Evolutionary conservation across 2,329 filamentous ascomycete species (phyloP), one percentile per base, ranked within the genome.

Genomic region (Monilinia polystroma): DNA sequence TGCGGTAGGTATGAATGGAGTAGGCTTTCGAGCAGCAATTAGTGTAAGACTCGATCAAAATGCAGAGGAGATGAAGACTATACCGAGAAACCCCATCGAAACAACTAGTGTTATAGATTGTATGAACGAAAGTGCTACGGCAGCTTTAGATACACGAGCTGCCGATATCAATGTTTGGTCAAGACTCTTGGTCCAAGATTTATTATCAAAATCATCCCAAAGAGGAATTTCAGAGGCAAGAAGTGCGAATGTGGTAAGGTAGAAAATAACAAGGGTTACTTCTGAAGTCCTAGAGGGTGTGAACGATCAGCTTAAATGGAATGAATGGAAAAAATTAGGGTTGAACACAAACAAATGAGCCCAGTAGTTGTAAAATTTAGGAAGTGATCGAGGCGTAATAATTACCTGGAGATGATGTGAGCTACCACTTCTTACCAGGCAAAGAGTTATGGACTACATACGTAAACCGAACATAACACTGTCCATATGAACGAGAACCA

Each of bases 401-500:
- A 66, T 20, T 18, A 47, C 4, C 47, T 66, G 3, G 18, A 11
- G 29, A 10, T 11, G 4, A 18, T 23, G 32, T 54, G 23, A 47
- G 47, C 18, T 45, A 35, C 20, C 2, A 18, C 26, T 43, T 5
- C 38, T 23, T 23, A 14, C 5, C n/a, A 12, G 12, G 26, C 43
- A 20, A 14, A 16, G 3, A 23, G 7, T 23, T 20, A 11, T n/a
- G 45, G 5, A 12, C 41, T 35, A 20, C 35, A 32, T 38, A 26
- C 26, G n/a, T 53, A 38, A 18, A 38, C 10, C 16, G 38, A 66
- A 38, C 35, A 66, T 6, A 45, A 5, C 4, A 52, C 14, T 5
- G 2, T 43, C 35, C 63, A 66, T 26, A 26, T 58, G n/a, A 47
- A 54, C 8, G 47, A 29, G n/a, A 60, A 66, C 64, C 26, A 54